Evolutionary conservation across 1,284 basidiomycete species (phyloP), one percentile per base, ranked within the genome.

Genomic region (Marasmius oreades): DNA sequence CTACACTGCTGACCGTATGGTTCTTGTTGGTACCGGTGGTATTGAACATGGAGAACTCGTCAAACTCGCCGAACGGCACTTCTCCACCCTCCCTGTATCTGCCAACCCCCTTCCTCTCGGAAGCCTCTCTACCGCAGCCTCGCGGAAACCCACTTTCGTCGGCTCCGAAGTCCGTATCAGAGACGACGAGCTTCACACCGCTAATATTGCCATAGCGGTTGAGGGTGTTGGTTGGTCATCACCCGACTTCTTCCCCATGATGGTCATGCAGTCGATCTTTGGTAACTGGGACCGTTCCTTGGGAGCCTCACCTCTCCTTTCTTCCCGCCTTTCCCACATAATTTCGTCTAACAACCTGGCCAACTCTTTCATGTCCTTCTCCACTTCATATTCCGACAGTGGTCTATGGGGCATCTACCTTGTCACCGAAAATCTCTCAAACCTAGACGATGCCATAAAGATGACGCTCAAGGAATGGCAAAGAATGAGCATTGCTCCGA

Each of bases 361-460:
- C 69, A 99, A 99, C 82, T 95, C 91, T 64, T 99, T 93, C 88
- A 97, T 98, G 93, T 94, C 92, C 62, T 99, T 99, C 87, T 97
- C 93, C 42, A 99, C 97, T 11, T 95, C 92, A n/a, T 99, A 99
- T 81, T 95, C 95, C 16, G 97, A 99, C 76, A 99, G 95, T 18
- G 97, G 96, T 68, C 88, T 99, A 47, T 99, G 97, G 97, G 97
- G 97, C 68, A 94, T 98, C 77, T 99, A 99, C 83, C 77, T 98
- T 57, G 92, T 95, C 58, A 88, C 92, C 26, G 97, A 99, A 82
- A 98, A 98, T 80, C 71, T 93, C 56, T 80, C 82, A 74, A 95
- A 96, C 78, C 79, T 98, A 57, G 96, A 99, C 69, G 97, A 99
- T 73, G 76, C 98, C 61, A 74, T 86, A 57, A 96, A 99, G 80